These are phyloP conservation scores for Aspergillus ustus DNA, from an alignment of 2,329 filamentous ascomycete genomes.

Conservation along the genomic window DNA sequence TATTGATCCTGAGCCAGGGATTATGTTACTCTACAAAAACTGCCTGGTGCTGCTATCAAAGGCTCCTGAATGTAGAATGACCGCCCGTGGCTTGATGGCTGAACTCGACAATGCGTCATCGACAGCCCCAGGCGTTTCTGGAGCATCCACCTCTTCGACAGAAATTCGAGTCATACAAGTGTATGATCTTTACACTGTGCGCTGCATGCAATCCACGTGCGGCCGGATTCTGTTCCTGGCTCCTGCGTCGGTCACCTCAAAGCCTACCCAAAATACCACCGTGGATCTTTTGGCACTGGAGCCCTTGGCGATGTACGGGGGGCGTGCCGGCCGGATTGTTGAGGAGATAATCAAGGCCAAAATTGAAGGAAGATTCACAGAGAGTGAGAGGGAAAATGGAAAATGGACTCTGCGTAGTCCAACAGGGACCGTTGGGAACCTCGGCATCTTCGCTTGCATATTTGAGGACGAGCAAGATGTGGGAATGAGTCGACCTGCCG, in stretches of 20 bases:
- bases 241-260: conserved; percentile 32
- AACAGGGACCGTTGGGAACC: conserved; percentile 61
- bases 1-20: conserved; percentile 60
- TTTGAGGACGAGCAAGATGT: conserved; percentile 49
- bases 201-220: conserved; percentile 61
- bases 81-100: conserved; percentile 76
- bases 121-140: conserved; percentile 43
- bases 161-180: conserved; percentile 79
- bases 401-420: conserved; percentile 79
- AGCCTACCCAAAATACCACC: conserved; percentile 27
- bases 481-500: conserved; percentile 55
- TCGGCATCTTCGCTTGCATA: conserved; percentile 56
- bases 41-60: conserved; percentile 78
- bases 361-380: conserved; percentile 82
- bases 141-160: conserved; percentile 47
- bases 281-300: conserved; percentile 68
- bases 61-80: conserved; percentile 63
- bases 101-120: conserved; percentile 82
- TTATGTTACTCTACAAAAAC: conserved; percentile 85
- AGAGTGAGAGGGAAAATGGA: conserved; percentile 78
- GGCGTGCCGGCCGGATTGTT: conserved; percentile 73
- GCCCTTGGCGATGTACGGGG: conserved; percentile 76
- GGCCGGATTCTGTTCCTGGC: conserved; percentile 45
- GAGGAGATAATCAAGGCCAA: conserved; percentile 88
- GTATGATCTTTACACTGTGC: conserved; percentile 70